phyloP scores from a whole-genome alignment of 2,329 filamentous ascomycete genomes.

The Aspergillus neoniger region DNA sequence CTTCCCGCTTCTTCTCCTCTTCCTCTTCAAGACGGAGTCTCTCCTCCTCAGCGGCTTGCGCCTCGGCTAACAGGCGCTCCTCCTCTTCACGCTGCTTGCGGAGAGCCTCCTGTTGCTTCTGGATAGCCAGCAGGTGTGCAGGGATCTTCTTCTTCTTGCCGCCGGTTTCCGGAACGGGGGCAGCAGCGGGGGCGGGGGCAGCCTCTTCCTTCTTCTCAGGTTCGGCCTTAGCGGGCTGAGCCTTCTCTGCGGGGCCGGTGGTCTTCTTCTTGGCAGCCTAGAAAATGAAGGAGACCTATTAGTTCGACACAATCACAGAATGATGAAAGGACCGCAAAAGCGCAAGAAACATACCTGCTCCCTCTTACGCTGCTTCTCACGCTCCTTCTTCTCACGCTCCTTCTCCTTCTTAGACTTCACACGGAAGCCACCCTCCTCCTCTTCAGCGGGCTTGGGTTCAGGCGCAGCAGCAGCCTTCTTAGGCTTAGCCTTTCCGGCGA shows the following conservation, averaged over 20 bases:
- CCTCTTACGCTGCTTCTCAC: slow-evolving; percentile 98
- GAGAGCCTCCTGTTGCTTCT: slow-evolving; percentile 52
- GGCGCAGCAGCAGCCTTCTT: slow-evolving; percentile 51
- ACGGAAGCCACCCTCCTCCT: slow-evolving; percentile 60
- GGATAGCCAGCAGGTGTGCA: slow-evolving; percentile 51
- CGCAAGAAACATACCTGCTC: slow-evolving; percentile 69
- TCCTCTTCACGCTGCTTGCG: slow-evolving; percentile 50
- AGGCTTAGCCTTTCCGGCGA: slow-evolving; percentile 62
- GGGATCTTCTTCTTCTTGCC: slow-evolving; percentile 91
- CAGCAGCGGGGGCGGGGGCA: slow-evolving; percentile 48
- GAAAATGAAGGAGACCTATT: slow-evolving; percentile 11
- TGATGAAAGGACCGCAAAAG: slow-evolving; percentile 4
- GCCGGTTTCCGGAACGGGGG: slow-evolving; percentile 44
- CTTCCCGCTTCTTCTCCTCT: slow-evolving; percentile 50
- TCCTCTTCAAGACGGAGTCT: slow-evolving; percentile 41
- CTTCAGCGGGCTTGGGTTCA: slow-evolving; percentile 47
- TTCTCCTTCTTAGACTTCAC: slow-evolving; percentile 98
- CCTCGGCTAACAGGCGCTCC: slow-evolving; percentile 43
- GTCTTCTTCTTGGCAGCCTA: slow-evolving; percentile 85
- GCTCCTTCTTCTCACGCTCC: slow-evolving; percentile 96
- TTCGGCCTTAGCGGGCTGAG: slow-evolving; percentile 21
- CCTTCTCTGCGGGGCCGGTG: slow-evolving; percentile 42
- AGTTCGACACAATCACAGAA: not conserved
- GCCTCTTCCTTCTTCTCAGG: slow-evolving; percentile 53
- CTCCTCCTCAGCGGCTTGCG: slow-evolving; percentile 44